Evolutionary conservation across 2,329 filamentous ascomycete species (phyloP), one percentile per base, ranked within the genome.

Genomic region (Apiospora malaysiana): DNA sequence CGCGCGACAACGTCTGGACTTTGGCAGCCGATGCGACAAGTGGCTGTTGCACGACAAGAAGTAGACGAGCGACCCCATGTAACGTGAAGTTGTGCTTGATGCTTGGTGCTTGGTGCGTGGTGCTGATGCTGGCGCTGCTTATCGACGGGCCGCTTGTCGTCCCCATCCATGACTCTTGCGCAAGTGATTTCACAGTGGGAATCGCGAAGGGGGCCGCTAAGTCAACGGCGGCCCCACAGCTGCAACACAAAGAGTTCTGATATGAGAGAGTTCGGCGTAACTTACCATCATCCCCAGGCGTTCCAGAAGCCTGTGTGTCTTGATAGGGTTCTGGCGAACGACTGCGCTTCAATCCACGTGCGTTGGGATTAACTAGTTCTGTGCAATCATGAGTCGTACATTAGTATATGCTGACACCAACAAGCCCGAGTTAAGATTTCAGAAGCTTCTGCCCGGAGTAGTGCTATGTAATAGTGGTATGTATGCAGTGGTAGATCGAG

Each of bases 331-430:
- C 89, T 77, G 92, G 92, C 75, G 94, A 95, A 75, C 92, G 91
- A 86, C 90, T 93, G 82, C 94, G 89, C 85, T 97, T 97, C 77
- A 91, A 84, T 76, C 93, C 92, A 81, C 93, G 91, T 75, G 91
- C 78, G 82, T 80, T 84, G 85, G 82, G 85, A 76, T 83, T 83
- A 81, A 83, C 85, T 82, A 83, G 81, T 82, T 83, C 89, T 87
- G 78, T 83, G 71, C 70, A 75, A 76, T 75, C 67, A 77, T 69
- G 67, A 70, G 66, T 68, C 67, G 75, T 81, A 75, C 46, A 59
- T 56, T 71, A 81, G 80, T 75, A 79, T 75, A 67, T 70, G 67
- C 45, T 68, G 66, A 45, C 25, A 16, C 32, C 32, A 25, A 32
- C 43, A 37, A 68, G 66, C 46, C 6, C 43, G 25, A 46, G 18